phyloP scores from a whole-genome alignment of 2,329 filamentous ascomycete species.

The Acephala macrosclerotiorum region DNA sequence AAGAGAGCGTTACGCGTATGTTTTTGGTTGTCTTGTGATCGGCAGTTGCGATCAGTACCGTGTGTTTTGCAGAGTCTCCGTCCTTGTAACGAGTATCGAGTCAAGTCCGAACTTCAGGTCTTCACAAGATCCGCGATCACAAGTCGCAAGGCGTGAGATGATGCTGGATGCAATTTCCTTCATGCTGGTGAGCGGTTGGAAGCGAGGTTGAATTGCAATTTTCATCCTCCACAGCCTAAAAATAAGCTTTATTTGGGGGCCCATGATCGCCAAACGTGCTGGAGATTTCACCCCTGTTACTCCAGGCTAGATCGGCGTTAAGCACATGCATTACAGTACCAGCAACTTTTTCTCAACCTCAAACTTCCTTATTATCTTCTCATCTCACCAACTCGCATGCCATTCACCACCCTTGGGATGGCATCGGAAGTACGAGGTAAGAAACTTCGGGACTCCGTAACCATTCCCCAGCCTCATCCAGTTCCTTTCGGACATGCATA shows the following conservation, averaged over 20 bases:
- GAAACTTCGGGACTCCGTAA: background rate
- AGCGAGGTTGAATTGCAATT: background rate
- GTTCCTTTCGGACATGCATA: background rate
- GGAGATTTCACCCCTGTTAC: too few relatives aligned
- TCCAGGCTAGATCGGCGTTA: too few relatives aligned
- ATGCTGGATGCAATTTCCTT: background rate
- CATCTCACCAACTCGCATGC: background rate
- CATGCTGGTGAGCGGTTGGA: background rate
- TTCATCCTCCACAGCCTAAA: background rate
- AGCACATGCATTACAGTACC: too few relatives aligned
- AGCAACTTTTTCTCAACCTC: too few relatives aligned
- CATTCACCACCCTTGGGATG: background rate
- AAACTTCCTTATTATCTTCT: background rate
- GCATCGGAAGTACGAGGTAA: too few relatives aligned
- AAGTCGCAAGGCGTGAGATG: background rate
- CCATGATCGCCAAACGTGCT: background rate
- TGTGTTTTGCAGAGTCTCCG: background rate
- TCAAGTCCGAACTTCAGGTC: background rate
- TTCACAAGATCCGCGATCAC: background rate
- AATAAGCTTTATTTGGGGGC: background rate
- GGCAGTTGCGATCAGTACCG: background rate
- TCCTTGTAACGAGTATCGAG: background rate
- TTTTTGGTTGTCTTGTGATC: background rate
- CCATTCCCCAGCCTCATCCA: background rate
- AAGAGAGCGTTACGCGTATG: conserved; percentile 6